Base-by-base conservation (phyloP, 495 filamentous ascomycete species). In the Cercophora newfieldiana region DNA sequence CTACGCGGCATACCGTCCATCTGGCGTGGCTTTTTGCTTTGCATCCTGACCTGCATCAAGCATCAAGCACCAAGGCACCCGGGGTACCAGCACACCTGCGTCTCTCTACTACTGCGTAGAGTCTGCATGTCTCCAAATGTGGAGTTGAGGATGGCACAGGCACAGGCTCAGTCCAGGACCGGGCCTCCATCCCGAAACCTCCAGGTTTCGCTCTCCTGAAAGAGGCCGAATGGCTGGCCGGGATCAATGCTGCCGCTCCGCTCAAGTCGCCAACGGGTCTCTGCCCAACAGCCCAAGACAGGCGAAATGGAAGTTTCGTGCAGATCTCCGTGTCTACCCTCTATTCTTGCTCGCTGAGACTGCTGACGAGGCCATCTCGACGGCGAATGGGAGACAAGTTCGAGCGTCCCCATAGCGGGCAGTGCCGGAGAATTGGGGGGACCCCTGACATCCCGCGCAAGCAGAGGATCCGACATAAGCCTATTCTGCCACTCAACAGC, bases 401-500 rank as follows among this genome's bases (percentile, higher is more conserved):
- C n/a, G 21, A 8, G 14, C 22, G 28, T 18, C 33, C 61, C 61
- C 61, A 37, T 47, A 21, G 61, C 61, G 49, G 61, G 28, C 61
- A 26, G 57, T 18, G 60, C 28, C 58, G 53, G 63, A 63, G 51
- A 44, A 55, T 55, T n/a, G 61, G 61, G 61, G 63, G 26, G 24
- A 22, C 26, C 33, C 59, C 37, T 22, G 63, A 70, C 68, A 74
- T 72, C 70, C 71, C 71, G 54, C 71, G 67, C 67, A 29, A 66
- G 48, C 37, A 44, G 37, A 44, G 44, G 28, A 62, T 61, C 59
- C 64, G 64, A 71, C 53, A 56, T 55, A 61, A 68, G 55, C 66
- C 66, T 69, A 67, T 71, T 65, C 59, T 63, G 53, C 59, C 59
- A 63, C 29, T 33, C 50, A 62, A 70, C 66, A 73, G 69, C 68